These are phyloP conservation scores for Sporobolomyces pararoseus DNA, from an alignment of 768 basidiomycete genomes.

Conservation along the genomic window DNA sequence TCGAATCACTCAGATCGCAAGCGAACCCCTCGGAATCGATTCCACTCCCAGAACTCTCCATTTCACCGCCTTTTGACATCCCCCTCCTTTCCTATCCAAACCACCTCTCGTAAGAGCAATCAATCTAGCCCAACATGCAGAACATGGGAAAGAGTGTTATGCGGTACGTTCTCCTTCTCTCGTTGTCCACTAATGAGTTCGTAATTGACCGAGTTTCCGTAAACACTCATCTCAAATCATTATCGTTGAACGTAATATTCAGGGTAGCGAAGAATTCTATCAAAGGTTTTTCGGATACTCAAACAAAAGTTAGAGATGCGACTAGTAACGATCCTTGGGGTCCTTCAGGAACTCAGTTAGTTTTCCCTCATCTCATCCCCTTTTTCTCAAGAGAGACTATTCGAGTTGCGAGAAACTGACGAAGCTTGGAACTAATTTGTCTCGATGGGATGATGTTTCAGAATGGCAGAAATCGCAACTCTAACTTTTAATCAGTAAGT, in stretches of 20 bases:
- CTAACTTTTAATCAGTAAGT: slow-evolving; percentile 96
- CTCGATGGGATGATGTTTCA: slow-evolving; percentile 11
- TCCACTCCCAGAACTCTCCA: too few species aligned
- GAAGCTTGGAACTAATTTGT: too few species aligned
- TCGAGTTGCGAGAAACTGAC: too few species aligned
- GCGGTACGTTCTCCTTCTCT: slow-evolving; percentile 21
- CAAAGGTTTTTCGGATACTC: slow-evolving; percentile 78
- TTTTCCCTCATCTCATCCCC: background rate
- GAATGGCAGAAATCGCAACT: slow-evolving; percentile 97
- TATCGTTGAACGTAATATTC: background rate
- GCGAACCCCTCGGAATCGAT: too few species aligned
- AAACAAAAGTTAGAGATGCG: slow-evolving; percentile 82
- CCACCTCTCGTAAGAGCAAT: too few species aligned
- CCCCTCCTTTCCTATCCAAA: too few species aligned
- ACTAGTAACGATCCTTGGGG: slow-evolving; percentile 76
- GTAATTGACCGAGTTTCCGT: background rate
- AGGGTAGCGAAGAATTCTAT: slow-evolving; percentile 44
- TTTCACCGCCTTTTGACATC: too few species aligned
- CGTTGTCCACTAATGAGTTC: background rate
- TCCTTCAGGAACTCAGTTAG: slow-evolving; percentile 71
- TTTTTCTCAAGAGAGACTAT: background rate
- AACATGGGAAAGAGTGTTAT: slow-evolving; percentile 42
- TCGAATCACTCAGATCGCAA: too few species aligned
- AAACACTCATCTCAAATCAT: too few species aligned
- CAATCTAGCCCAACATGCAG: slow-evolving; percentile 24